Percentiles rank a stretch among this genome's conserved stretches.
Evolutionary conservation across 1,284 basidiomycete genomes (phyloP).

Genomic region (Sanghuangporus baumii): DNA sequence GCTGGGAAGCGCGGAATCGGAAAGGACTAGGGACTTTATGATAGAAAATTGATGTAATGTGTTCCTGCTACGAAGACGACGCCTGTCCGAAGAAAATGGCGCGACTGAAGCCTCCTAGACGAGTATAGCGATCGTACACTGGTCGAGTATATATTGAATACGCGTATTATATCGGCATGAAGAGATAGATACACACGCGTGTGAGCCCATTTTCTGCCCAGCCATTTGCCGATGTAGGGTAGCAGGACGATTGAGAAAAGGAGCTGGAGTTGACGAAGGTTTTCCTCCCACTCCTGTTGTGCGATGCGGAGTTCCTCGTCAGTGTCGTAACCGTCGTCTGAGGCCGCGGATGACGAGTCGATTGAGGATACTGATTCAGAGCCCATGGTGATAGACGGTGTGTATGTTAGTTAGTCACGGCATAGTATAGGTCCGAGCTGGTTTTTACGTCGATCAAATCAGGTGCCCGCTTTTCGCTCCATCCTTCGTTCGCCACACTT

Average conservation of each 20-base stretch:
- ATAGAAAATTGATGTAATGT: conserved; percentile 16
- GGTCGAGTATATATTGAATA: conserved; percentile 13
- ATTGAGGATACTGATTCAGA: conserved; percentile 40
- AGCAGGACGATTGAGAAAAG: conserved; percentile 76
- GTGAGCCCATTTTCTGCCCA: conserved; percentile 81
- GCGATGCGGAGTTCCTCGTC: conserved; percentile 73
- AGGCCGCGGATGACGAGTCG: conserved; percentile 34
- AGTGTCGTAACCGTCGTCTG: conserved; percentile 48
- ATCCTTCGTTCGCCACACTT: not conserved
- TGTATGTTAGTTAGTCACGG: not conserved
- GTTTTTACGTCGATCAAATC: not conserved
- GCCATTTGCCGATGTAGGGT: conserved; percentile 84
- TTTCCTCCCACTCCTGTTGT: conserved; percentile 91
- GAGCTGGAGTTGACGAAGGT: conserved; percentile 76
- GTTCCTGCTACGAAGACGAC: conserved; percentile 14
- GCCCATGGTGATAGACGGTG: conserved; percentile 25
- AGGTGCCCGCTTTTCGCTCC: not conserved
- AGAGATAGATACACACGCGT: conserved; percentile 55
- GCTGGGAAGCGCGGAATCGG: conserved; percentile 18
- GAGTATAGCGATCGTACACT: conserved; percentile 72
- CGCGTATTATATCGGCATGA: conserved; percentile 16
- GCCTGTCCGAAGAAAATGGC: conserved; percentile 57
- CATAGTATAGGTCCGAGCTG: not conserved
- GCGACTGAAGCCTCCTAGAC: conserved; percentile 53
- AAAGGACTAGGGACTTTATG: not conserved